Base-by-base conservation (phyloP, 2,329 filamentous ascomycete genomes). In the Monilinia fructigena region DNA sequence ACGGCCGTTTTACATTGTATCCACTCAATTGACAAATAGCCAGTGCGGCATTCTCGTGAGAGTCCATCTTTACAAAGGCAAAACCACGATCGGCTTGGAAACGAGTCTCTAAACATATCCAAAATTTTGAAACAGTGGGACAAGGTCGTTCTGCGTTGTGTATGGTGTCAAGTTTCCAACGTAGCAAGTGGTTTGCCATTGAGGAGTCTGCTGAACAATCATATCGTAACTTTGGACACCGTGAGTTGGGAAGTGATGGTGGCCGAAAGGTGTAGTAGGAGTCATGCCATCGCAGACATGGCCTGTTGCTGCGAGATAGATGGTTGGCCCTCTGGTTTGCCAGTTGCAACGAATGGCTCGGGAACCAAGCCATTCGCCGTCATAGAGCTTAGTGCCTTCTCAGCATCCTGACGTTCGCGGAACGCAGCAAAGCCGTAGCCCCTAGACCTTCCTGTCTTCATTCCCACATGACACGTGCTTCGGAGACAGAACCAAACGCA, bases 401-500 rank as follows among this genome's bases (percentile, higher is more conserved):
- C 95, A 38, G 95, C 95, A 75, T 99, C 95, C 47, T 86, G 82
- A 70, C 94, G 92, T 70, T 99, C 95, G 70, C 94, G 91, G 85
- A 96, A 99, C 60, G 95, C 95, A 73, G 98, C 94, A 76, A 99
- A 99, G 16, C 95, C 95, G 76, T 99, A 99, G 68, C 95, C 95
- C 77, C 95, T 91, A 72, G 95, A 98, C 70, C 95, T 89, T 72
- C 95, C 95, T 47, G 95, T 99, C 85, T 99, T 99, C 95, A 99
- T 99, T 99, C 95, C 95, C 95, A 99, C 95, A 99, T 99, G 71
- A 99, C 95, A 75, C 95, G 93, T 68, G 95, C 95, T 80, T 99
- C 95, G 3, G 95, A 99, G 59, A 99, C 93, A 16, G 89, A 92
- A 52, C 95, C 95, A 78, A 98, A 99, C 55, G 92, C 92, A 58